Evolutionary conservation across 2,329 filamentous ascomycete species (phyloP).

Genomic region (Lachnellula hyalina): DNA sequence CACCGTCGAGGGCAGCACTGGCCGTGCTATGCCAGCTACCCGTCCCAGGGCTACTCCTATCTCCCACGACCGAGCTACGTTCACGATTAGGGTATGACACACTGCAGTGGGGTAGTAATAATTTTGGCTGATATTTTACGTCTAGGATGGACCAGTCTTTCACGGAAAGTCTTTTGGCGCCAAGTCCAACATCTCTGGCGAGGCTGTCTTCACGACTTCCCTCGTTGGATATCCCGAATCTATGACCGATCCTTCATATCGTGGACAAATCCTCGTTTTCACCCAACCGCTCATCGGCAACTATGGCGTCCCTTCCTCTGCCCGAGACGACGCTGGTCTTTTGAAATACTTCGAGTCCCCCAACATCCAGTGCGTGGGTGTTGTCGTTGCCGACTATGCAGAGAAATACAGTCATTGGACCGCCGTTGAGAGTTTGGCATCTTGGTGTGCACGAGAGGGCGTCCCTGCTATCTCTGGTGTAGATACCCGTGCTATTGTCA

Average conservation of each 20-base stretch:
- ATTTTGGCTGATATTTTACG: constrained; percentile 27
- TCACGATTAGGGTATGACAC: constrained; percentile 76
- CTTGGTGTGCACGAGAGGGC: constrained; percentile 96
- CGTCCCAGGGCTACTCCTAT: constrained; percentile 59
- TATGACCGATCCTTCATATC: constrained; percentile 81
- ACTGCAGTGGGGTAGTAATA: not conserved
- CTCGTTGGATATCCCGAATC: constrained; percentile 97
- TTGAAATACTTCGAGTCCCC: constrained; percentile 98
- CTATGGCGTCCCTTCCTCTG: constrained; percentile 88
- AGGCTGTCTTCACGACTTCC: constrained; percentile 97
- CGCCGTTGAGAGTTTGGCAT: constrained; percentile 83
- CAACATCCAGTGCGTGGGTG: constrained; percentile 91
- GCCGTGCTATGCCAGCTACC: constrained; percentile 59
- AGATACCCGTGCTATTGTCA: constrained; percentile 95
- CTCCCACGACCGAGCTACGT: constrained; percentile 74
- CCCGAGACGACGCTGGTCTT: constrained; percentile 81
- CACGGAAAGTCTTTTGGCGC: constrained; percentile 95
- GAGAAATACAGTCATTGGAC: constrained; percentile 98
- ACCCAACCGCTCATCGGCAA: constrained; percentile 97
- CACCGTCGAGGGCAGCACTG: constrained; percentile 63
- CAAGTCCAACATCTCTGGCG: constrained; percentile 92
- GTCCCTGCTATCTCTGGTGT: constrained; percentile 95
- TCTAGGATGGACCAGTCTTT: constrained; percentile 86
- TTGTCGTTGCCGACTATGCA: constrained; percentile 93
- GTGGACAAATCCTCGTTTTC: constrained; percentile 95